Percentiles rank a stretch among this genome's conserved stretches.
Conservation (phyloP, 2,329 filamentous ascomycete species). For the Fusarium kyushuense region DNA sequence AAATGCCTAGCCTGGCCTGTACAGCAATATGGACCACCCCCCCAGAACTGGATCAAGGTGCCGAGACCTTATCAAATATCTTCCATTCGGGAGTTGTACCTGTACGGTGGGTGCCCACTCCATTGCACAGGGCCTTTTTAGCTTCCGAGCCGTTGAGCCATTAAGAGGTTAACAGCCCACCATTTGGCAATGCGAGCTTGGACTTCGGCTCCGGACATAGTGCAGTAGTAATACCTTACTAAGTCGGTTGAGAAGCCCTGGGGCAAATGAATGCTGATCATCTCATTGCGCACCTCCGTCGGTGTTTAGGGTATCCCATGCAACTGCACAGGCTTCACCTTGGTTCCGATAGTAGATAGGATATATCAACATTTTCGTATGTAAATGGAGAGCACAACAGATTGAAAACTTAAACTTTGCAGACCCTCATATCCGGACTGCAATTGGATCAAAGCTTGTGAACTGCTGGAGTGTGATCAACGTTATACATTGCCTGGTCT, state of each 20-base stretch:
- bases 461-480: background rate
- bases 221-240: constrained; percentile 1
- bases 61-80: constrained; percentile 13
- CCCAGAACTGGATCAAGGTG: constrained; percentile 33
- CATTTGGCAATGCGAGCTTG: constrained; percentile 18
- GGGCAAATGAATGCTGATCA: background rate
- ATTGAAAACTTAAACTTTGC: background rate
- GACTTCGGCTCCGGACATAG: constrained; percentile 16
- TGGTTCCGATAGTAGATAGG: background rate
- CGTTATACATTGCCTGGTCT: constrained; percentile 7
- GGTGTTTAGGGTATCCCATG: constrained; percentile 16
- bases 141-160: constrained; percentile 39
- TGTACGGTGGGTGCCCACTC: background rate
- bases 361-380: background rate
- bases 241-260: constrained; percentile 1
- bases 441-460: background rate
- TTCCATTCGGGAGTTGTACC: constrained; percentile 1
- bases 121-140: constrained; percentile 22
- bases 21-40: constrained; percentile 42
- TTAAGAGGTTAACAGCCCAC: constrained; percentile 14
- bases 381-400: background rate
- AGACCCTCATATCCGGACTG: background rate
- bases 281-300: background rate
- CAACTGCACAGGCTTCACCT: background rate
- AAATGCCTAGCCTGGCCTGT: constrained; percentile 8